Conservation (phyloP, 495 filamentous ascomycete genomes). For the Lophiostoma macrostomum region DNA sequence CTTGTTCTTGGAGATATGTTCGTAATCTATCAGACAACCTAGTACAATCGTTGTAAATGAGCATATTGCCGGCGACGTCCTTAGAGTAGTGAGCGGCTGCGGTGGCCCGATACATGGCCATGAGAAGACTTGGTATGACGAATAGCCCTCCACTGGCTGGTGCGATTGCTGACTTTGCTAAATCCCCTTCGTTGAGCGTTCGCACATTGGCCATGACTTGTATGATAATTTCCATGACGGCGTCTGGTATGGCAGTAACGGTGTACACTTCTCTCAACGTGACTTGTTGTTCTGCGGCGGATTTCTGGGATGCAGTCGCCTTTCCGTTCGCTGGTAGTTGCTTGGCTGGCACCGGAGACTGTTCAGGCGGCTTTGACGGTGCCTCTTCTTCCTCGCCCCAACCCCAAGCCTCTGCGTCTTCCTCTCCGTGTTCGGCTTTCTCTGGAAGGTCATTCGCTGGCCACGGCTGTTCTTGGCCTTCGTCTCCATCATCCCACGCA, state of each 20-base stretch:
- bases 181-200: constrained; percentile 52
- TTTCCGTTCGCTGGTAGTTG: constrained; percentile 5
- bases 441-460: constrained; percentile 40
- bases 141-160: constrained; percentile 73
- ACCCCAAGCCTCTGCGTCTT: constrained; percentile 23
- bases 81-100: constrained; percentile 74
- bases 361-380: constrained; percentile 8
- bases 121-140: constrained; percentile 73
- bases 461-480: no score
- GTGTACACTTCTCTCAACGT: constrained; percentile 84
- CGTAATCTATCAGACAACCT: constrained; percentile 73
- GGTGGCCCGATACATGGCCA: constrained; percentile 89
- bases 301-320: constrained; percentile 27
- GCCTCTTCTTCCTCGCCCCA: constrained; percentile 24
- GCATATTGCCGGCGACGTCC: constrained; percentile 74
- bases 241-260: constrained; percentile 78
- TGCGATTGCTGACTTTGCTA: constrained; percentile 54
- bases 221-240: constrained; percentile 66
- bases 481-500: constrained; percentile 63
- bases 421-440: constrained; percentile 49
- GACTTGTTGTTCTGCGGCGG: constrained; percentile 52
- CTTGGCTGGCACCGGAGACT: neutral
- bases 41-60: constrained; percentile 85
- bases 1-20: constrained; percentile 51
- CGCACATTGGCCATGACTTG: constrained; percentile 69